Percentiles rank a stretch among this genome's conserved stretches.
Evolutionary conservation across 352 stramenopile species (phyloP).

Genomic region (Pythium rhizo-oryzae): DNA sequence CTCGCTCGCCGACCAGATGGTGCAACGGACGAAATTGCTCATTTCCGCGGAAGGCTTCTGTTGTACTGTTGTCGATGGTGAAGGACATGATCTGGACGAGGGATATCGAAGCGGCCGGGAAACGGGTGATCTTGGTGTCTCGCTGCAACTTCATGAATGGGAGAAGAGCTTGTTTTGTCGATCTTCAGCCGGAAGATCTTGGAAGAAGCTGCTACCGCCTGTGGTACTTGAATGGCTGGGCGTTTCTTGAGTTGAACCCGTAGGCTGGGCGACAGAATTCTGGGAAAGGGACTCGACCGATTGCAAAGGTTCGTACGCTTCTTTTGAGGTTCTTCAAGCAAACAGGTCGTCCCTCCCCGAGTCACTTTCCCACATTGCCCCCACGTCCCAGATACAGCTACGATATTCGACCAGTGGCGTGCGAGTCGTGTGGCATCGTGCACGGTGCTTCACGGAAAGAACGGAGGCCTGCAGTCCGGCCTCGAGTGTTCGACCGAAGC

Average conservation of each 20-base stretch:
- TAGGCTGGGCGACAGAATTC: constrained; percentile 3
- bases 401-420: constrained; percentile 1
- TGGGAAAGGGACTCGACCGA: constrained; percentile 9
- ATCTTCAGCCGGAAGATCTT: neutral
- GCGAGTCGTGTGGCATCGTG: neutral
- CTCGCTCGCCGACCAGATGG: constrained; percentile 6
- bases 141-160: constrained; percentile 29
- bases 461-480: neutral
- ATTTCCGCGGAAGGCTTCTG: constrained; percentile 10
- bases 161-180: constrained; percentile 8
- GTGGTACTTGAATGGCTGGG: constrained; percentile 8
- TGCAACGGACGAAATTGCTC: constrained; percentile 14
- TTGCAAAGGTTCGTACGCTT: neutral
- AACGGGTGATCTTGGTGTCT: constrained; percentile 2
- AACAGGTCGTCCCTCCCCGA: constrained; percentile 13
- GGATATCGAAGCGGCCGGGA: neutral
- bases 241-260: neutral
- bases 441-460: constrained; percentile 1
- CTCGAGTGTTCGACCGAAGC: neutral
- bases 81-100: constrained; percentile 5
- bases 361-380: constrained; percentile 18
- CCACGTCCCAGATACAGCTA: constrained; percentile 13
- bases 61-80: constrained; percentile 10
- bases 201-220: neutral
- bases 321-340: neutral